Base-by-base conservation (phyloP, 768 basidiomycete genomes). In the Mycena rosella region DNA sequence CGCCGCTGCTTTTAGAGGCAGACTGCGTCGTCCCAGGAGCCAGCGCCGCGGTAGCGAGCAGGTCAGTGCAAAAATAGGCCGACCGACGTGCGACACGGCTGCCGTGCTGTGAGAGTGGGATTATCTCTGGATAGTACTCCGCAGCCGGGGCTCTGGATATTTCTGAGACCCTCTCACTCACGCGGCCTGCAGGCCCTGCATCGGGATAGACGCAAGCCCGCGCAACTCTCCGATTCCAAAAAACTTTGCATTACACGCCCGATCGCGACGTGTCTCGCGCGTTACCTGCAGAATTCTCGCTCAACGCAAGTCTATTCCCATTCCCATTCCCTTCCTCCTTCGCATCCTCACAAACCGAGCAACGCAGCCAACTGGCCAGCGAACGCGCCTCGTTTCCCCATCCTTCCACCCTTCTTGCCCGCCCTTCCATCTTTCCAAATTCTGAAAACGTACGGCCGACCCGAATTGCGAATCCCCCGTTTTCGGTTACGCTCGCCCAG, bases 381-480 rank as follows among this genome's bases (percentile, higher is more conserved):
- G 38, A 42, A 3, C 45, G 27, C 54, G 13, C 26, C 20, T 14
- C 24, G 15, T 48, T 26, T 48, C 2, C n/a, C 42, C 15, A 27
- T 55, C 42, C 24, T 26, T 15, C 29, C 13, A 20, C 32, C 55
- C 44, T 38, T 48, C 32, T 34, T 5, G 32, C 32, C 32, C 5
- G n/a, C n/a, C 32, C 32, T 34, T 34, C 32, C 32, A 34, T 34
- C 32, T 34, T 34, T 34, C 32, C 32, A 34, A 34, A 11, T 34
- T 34, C 32, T 34, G 5, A 34, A 48, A 38, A 40, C 36, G 38
- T 44, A 38, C 40, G 22, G 29, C 22, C 34, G 14, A 49, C 32
- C 62, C 62, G 62, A 63, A 42, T 48, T 63, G 54, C 45, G 62
- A 63, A 63, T 30, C 27, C 24, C 24, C 34, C 47, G 36, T 11